A percentile compares a stretch with the other conserved stretches of the same genome.
phyloP scores from a whole-genome alignment of 495 filamentous ascomycete genomes.

The Cercophora sp. region DNA sequence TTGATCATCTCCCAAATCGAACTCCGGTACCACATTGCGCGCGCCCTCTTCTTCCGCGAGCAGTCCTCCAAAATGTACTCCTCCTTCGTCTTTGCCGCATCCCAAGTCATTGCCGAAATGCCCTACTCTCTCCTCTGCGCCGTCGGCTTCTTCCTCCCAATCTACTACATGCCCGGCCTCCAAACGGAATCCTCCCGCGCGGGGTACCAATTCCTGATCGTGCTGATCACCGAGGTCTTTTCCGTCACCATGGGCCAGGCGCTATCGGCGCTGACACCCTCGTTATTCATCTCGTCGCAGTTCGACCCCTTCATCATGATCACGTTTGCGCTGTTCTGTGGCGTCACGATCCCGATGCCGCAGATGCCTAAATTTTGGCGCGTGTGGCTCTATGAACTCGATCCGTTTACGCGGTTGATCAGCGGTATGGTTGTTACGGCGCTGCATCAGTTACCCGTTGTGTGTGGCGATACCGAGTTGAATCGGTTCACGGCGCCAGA shows the following conservation, averaged over 20 bases:
- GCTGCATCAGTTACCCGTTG: conserved; percentile 59
- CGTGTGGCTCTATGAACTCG: conserved; percentile 74
- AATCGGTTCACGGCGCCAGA: conserved; percentile 58
- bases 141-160: conserved; percentile 66
- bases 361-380: conserved; percentile 77
- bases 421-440: conserved; percentile 74
- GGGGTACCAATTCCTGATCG: conserved; percentile 79
- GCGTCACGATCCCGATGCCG: conserved; percentile 70
- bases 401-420: conserved; percentile 81
- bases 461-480: conserved; percentile 53
- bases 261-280: conserved; percentile 65
- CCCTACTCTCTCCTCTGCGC: conserved; percentile 74
- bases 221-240: conserved; percentile 73
- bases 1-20: conserved; percentile 75
- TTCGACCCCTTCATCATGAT: conserved; percentile 76
- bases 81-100: conserved; percentile 64
- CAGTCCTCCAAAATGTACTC: conserved; percentile 74
- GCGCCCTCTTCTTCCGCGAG: conserved; percentile 75
- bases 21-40: conserved; percentile 69
- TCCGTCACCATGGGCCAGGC: conserved; percentile 68
- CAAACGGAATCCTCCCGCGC: conserved; percentile 53
- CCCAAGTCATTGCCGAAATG: conserved; percentile 70
- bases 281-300: conserved; percentile 65
- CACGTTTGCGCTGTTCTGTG: conserved; percentile 78
- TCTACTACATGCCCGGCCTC: conserved; percentile 72